Evolutionary conservation across 2,329 filamentous ascomycete species (phyloP), one percentile per base, ranked within the genome.

Genomic region (Alternaria sp.): DNA sequence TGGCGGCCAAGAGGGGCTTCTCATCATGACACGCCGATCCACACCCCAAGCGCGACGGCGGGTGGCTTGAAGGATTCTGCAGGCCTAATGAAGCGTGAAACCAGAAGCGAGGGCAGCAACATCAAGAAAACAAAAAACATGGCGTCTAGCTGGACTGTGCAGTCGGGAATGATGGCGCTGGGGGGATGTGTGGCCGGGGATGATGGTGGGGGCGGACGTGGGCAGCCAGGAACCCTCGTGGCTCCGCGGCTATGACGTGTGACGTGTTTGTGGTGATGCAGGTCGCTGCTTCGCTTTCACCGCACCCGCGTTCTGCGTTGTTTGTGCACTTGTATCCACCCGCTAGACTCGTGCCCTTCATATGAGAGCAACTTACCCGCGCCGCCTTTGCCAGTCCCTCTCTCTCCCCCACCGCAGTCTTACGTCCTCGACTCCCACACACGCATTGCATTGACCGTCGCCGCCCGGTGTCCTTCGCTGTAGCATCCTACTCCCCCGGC

Each of bases 231-330:
- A 30, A 48, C 53, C 30, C 20, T 40, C 36, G 14, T n/a, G 34
- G 6, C 32, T 40, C 38, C 8, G 28, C 41, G 36, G 54, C 45
- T 62, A 65, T 65, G 63, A 65, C 63, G 63, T 63, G 60, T 51
- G 53, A 49, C 30, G 43, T 50, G 49, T 46, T 40, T 32, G 22
- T 41, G 49, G 49, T 14, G 45, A 54, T 45, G 38, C 57, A 53
- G 41, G 40, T 56, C 60, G 53, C 54, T 34, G 34, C 43, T 43
- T 46, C 43, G 45, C 43, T 20, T 18, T 56, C 54, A 56, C 54
- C 54, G 54, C 36, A 41, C 44, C 54, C 54, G 44, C 54, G 25
- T 52, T 46, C 46, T 34, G 46, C 46, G 46, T 53, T 32, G 46
- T 28, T 27, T 55, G 53, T 38, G 20, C 57, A 20, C 54, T 20